Percentiles rank a stretch among this genome's conserved stretches.
Conservation (phyloP, 2,329 filamentous ascomycete species). For the Fusarium caatingaense region DNA sequence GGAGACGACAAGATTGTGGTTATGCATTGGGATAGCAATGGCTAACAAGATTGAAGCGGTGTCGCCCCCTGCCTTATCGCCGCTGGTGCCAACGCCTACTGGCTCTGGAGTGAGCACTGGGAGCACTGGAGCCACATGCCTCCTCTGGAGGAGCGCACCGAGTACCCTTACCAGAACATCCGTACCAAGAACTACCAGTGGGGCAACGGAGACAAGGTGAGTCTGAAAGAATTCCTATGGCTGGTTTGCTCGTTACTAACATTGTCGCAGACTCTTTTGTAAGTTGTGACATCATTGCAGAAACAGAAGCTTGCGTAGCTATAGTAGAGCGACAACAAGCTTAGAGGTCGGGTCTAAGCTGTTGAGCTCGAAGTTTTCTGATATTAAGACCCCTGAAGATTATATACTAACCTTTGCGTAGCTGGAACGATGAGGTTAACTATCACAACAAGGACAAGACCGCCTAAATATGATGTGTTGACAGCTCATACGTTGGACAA, state of each 20-base stretch:
- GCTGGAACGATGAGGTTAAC: slow-evolving; percentile 97
- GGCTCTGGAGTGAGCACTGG: slow-evolving; percentile 96
- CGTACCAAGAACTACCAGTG: slow-evolving; percentile 95
- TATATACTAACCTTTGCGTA: slow-evolving; percentile 52
- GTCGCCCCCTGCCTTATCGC: slow-evolving; percentile 79
- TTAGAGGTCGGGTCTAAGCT: neutral
- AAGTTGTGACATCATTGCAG: slow-evolving; percentile 41
- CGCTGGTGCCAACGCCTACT: slow-evolving; percentile 84
- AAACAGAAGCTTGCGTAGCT: slow-evolving; percentile 1
- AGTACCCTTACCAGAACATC: slow-evolving; percentile 99
- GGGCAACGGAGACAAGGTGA: slow-evolving; percentile 95
- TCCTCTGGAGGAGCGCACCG: slow-evolving; percentile 87
- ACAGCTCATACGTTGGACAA: slow-evolving; percentile 39
- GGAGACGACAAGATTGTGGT: slow-evolving; percentile 19
- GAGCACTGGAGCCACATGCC: slow-evolving; percentile 90
- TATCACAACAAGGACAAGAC: slow-evolving; percentile 94
- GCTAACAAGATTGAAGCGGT: slow-evolving; percentile 65
- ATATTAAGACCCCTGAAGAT: neutral
- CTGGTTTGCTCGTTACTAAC: slow-evolving; percentile 42
- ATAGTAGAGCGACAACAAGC: slow-evolving; percentile 16
- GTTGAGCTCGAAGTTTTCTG: neutral
- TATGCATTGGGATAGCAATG: slow-evolving; percentile 11
- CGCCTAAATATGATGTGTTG: slow-evolving; percentile 51
- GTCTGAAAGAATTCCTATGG: slow-evolving; percentile 19
- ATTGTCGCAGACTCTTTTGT: slow-evolving; percentile 64